Conservation (phyloP, 805 yeast species). For the Citeromyces nyonsensis region DNA sequence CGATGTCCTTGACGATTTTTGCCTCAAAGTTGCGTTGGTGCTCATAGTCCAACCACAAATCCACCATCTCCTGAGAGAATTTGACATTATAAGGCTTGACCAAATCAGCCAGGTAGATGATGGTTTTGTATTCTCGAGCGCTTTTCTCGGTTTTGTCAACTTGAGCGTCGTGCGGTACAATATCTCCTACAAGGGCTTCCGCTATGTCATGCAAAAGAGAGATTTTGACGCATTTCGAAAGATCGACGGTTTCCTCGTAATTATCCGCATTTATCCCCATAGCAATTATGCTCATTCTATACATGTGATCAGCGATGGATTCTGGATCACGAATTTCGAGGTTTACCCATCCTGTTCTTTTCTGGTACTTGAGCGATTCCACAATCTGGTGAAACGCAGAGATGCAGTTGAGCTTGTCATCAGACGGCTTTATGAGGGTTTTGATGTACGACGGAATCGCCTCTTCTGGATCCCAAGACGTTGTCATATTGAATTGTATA, state of each 20-base stretch:
- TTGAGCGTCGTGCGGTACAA: slow-evolving; percentile 60
- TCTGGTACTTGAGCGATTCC: slow-evolving; percentile 58
- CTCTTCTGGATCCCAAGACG: slow-evolving; percentile 28
- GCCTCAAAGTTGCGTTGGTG: slow-evolving; percentile 73
- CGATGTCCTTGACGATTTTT: slow-evolving; percentile 82
- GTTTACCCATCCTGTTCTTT: slow-evolving; percentile 91
- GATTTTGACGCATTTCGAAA: slow-evolving; percentile 63
- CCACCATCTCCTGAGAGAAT: slow-evolving; percentile 50
- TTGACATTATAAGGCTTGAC: slow-evolving; percentile 46
- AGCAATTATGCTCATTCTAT: slow-evolving; percentile 76
- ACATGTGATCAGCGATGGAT: slow-evolving; percentile 90
- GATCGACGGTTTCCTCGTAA: slow-evolving; percentile 23
- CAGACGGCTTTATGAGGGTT: slow-evolving; percentile 10
- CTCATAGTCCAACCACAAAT: slow-evolving; percentile 83
- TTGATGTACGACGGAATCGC: slow-evolving; percentile 22
- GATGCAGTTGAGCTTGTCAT: slow-evolving; percentile 10
- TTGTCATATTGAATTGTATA: slow-evolving; percentile 6
- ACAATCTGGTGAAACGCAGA: slow-evolving; percentile 38
- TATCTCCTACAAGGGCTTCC: slow-evolving; percentile 87
- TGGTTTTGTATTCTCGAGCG: slow-evolving; percentile 62
- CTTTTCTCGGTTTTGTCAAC: slow-evolving; percentile 73
- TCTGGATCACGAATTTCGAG: slow-evolving; percentile 41
- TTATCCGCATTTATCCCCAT: slow-evolving; percentile 37
- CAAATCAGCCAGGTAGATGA: slow-evolving; percentile 44
- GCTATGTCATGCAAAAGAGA: slow-evolving; percentile 91